Evolutionary conservation across 1,139 yeast species (phyloP), one percentile per base, ranked within the genome.

Genomic region (Barnettozyma hawaiiensis): DNA sequence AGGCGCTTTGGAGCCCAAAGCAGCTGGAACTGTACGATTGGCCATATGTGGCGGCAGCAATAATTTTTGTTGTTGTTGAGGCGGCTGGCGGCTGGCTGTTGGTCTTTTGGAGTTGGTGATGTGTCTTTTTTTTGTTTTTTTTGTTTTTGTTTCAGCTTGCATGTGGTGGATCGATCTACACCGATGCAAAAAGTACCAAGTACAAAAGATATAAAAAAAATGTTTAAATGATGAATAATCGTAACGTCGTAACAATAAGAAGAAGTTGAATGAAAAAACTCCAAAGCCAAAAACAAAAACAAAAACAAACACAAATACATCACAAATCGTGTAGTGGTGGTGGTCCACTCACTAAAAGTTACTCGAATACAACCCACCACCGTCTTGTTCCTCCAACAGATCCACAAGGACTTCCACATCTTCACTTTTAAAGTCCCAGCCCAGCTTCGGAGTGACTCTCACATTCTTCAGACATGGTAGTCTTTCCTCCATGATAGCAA

Each of bases 391-490:
- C 46, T 67, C 71, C 20, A 66, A 48, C 16, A 63, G 69, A 33
- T 70, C 73, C 3, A 77, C 74, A 44, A 82, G 60, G 47, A 78
- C 85, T 34, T 66, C 66, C 41, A 90, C 82, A 46, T 81, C 83
- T 37, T 81, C 89, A 43, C 84, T 75, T 33, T 74, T 69, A 31
- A 87, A 79, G 57, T 85, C 81, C 98, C 98, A 92, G 5, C 97
- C 96, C 35, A 92, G 65, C 60, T 82, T 81, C 21, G 83, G 76
- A 16, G 94, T 82, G 39, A 89, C 73, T 39, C 82, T 70, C 3
- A 92, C 68, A 41, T 74, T 74, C 49, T 73, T 71, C 55, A 92
- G 67, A 37, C 68, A 53, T 0, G 96, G 96, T 18, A 92, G 64
- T 53, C 95, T 67, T 9, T 77, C 81, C 48, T 89, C 97, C 54